Evolutionary conservation across 345 rosid genomes (phyloP).

Genomic region (Murraya paniculata): DNA sequence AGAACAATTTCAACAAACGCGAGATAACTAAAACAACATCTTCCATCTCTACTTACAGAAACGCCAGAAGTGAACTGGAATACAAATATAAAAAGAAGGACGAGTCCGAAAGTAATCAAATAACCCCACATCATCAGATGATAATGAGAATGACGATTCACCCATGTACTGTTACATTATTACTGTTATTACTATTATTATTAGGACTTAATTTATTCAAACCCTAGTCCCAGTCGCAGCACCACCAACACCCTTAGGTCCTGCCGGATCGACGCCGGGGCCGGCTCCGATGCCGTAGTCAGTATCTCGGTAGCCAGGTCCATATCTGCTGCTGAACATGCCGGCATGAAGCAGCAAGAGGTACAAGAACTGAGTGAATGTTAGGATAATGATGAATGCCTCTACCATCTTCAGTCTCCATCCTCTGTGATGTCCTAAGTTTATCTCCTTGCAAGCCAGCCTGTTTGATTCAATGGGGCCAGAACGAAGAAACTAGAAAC

Average conservation of each 20-base stretch:
- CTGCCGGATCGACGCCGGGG: conserved; percentile 25
- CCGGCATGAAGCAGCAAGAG: conserved; percentile 76
- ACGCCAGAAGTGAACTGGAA: background rate
- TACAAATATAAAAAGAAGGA: background rate
- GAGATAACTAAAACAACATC: background rate
- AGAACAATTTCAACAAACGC: background rate
- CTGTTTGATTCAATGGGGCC: conserved; percentile 18
- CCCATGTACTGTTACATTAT: background rate
- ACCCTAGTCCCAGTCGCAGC: conserved; percentile 24
- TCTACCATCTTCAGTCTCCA: conserved; percentile 74
- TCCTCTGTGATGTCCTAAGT: conserved; percentile 81
- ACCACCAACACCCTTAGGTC: conserved; percentile 27
- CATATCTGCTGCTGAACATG: conserved; percentile 59
- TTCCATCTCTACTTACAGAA: background rate
- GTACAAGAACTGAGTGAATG: conserved; percentile 67
- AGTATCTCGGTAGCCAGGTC: conserved; percentile 73
- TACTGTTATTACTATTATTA: background rate
- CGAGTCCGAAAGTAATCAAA: background rate
- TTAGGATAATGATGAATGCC: conserved; percentile 69
- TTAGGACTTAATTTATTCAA: conserved; percentile 7
- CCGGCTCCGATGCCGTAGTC: conserved; percentile 42
- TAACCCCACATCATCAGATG: background rate
- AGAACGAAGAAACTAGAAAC: no score
- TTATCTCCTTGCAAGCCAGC: conserved; percentile 85
- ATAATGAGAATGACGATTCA: background rate